Conservation (phyloP, 768 basidiomycete genomes). For the Suillus spraguei region DNA sequence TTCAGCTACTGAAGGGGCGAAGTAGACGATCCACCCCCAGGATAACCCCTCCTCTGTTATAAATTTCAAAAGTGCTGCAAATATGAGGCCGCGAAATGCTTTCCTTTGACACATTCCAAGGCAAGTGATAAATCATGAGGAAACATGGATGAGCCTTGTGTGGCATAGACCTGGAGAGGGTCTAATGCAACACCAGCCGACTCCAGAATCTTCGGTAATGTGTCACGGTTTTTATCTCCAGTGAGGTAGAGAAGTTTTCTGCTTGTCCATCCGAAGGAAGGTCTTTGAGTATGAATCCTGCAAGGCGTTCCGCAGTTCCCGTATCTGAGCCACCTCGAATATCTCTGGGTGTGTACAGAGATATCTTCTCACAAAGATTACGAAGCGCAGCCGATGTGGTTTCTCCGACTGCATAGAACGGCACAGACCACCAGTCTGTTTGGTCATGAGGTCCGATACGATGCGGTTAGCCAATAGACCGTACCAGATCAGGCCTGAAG, state of each 20-base stretch:
- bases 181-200: conserved; percentile 48
- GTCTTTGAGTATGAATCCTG: conserved; percentile 57
- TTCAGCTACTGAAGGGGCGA: conserved; percentile 73
- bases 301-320: conserved; percentile 72
- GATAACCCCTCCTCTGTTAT: not conserved
- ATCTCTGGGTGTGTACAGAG: conserved; percentile 41
- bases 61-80: conserved; percentile 12
- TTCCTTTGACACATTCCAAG: conserved; percentile 30
- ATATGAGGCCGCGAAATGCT: conserved; percentile 12
- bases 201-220: conserved; percentile 52
- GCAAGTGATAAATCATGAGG: conserved; percentile 41
- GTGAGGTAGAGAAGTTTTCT: conserved; percentile 67
- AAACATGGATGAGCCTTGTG: conserved; percentile 57
- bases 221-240: conserved; percentile 86
- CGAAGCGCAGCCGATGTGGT: conserved; percentile 55
- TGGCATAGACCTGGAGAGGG: conserved; percentile 70
- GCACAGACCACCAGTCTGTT: conserved; percentile 55
- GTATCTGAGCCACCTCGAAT: conserved; percentile 50
- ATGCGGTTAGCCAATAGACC: not conserved
- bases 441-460: conserved; percentile 13
- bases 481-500: conserved; percentile 17
- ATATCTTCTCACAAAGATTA: conserved; percentile 32
- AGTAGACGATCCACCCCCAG: conserved; percentile 73
- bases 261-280: conserved; percentile 15
- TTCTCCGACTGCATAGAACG: conserved; percentile 82